Base-by-base conservation (phyloP, 495 filamentous ascomycete species). In the Apiosordaria backusii region DNA sequence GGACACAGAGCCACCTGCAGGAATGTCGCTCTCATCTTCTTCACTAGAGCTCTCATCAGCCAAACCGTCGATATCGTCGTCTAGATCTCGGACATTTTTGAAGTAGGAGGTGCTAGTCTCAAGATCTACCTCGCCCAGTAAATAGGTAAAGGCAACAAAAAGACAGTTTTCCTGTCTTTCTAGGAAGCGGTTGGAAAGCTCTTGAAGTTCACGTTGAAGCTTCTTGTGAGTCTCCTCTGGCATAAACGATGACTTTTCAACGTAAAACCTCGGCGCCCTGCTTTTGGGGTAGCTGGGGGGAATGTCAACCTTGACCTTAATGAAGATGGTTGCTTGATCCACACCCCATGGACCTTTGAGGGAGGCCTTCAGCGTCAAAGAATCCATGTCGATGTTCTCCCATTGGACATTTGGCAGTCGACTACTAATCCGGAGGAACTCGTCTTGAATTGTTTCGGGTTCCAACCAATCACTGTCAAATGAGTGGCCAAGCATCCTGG, bases 311-410 rank as follows among this genome's bases (percentile, higher is more conserved):
- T 87, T 89, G 61, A 91, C 84, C 74, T 92, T 90, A 68, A 97
- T 79, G 74, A 90, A 95, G 50, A 91, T 86, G 13, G 86, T 83
- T 61, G 85, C 86, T 2, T 82, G 81, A n/a, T 90, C 85, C 26
- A 79, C 72, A 15, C 91, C 92, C 93, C 93, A 97, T 7, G 93
- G 93, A 0, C 93, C 92, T 74, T 90, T 89, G 50, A 97, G 81
- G 4, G 92, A 95, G 27, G 95, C 87, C 4, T 84, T 86, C 13
- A 89, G 81, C 16, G 84, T 87, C 27, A 93, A 84, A 52, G 88
- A 81, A 45, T 90, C 85, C 72, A 95, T 87, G 75, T 96, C 85
- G 53, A 96, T 90, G n/a, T 89, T 86, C 52, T 97, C 92, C 77
- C 93, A 96, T 59, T 80, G 86, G 50, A 97, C 90, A 73, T 96